These are phyloP conservation scores for Buddleja alternifolia DNA, from an alignment of 257 asterid species.

Conservation along the genomic window DNA sequence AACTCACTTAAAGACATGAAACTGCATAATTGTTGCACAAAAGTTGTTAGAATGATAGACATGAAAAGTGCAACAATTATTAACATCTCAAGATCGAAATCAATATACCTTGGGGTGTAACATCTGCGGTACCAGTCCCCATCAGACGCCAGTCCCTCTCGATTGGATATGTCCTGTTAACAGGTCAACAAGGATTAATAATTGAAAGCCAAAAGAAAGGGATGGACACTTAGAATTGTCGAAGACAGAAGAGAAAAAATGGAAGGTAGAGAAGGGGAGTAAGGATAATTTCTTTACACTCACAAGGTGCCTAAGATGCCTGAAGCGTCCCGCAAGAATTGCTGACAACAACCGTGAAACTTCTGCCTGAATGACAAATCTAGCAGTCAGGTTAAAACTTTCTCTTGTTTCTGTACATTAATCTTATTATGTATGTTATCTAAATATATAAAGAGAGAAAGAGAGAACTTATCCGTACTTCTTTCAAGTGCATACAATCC, in stretches of 20 bases:
- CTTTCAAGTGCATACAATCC: conserved; percentile 83
- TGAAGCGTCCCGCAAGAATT: conserved; percentile 69
- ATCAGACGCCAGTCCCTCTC: conserved; percentile 79
- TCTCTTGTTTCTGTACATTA: background rate
- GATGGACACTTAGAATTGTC: background rate
- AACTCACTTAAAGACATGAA: conserved; percentile 57
- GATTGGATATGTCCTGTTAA: conserved; percentile 75
- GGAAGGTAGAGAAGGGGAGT: background rate
- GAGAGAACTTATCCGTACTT: conserved; percentile 45
- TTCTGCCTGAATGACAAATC: conserved; percentile 61
- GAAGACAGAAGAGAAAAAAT: background rate
- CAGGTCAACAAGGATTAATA: conserved; percentile 24
- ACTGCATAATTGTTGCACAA: conserved; percentile 44
- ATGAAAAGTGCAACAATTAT: conserved; percentile 1
- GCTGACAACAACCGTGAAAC: conserved; percentile 74
- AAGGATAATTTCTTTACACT: conserved; percentile 35
- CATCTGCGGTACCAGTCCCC: conserved; percentile 65
- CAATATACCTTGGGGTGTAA: conserved; percentile 56
- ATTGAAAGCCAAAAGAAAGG: conserved; percentile 14
- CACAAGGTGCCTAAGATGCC: conserved; percentile 71
- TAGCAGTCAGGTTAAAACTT: conserved; percentile 21
- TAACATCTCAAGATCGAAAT: conserved; percentile 18
- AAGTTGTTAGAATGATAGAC: conserved; percentile 20
- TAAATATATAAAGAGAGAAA: conserved; percentile 10
- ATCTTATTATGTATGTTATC: background rate